Evolutionary conservation across 2,329 filamentous ascomycete species (phyloP), one percentile per base, ranked within the genome.

Genomic region (Nakataea oryzae): DNA sequence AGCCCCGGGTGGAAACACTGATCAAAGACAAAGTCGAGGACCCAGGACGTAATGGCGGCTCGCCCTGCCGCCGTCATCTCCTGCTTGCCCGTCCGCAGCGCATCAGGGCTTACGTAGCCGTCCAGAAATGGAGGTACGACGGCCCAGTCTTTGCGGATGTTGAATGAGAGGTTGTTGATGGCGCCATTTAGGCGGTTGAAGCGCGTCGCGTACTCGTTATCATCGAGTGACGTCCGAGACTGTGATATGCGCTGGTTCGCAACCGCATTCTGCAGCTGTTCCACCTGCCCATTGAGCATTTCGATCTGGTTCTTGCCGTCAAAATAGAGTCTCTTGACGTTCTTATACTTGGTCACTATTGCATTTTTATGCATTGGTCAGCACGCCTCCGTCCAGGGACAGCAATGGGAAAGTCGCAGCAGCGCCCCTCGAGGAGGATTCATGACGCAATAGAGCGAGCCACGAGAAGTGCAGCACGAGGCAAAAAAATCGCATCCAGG

Each of bases 31-130:
- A 96, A 91, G 58, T 96, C 91, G 28, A 93, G 87, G 7, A 99
- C 78, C 91, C 93, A 99, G 64, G 87, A 85, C 30, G 90, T 90
- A 67, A 99, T 92, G 66, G 93, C 86, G 14, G 93, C 92, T 61
- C 93, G 86, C 21, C 95, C 95, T 28, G 96, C 89, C 6, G 93
- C 93, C 8, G 92, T 97, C 95, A 99, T 99, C 74, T 99, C 95
- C 73, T 97, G 93, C 71, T 93, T 96, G 64, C 93, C 95, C 12
- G 88, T 91, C 69, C 87, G 85, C 61, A 96, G 81, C 0, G 92
- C 93, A 69, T 96, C 93, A 61, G 88, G 81, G 73, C 93, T 97
- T 66, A 96, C 90, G 62, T 86, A 90, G 28, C 81, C 82, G 62
- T 86, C 83, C 57, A 99, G 79, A 91, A 92, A 97, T 7, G 80